Percentiles rank a stretch among this genome's conserved stretches.
phyloP scores from a whole-genome alignment of 1,284 basidiomycete genomes.

The Irpex lacteus region DNA sequence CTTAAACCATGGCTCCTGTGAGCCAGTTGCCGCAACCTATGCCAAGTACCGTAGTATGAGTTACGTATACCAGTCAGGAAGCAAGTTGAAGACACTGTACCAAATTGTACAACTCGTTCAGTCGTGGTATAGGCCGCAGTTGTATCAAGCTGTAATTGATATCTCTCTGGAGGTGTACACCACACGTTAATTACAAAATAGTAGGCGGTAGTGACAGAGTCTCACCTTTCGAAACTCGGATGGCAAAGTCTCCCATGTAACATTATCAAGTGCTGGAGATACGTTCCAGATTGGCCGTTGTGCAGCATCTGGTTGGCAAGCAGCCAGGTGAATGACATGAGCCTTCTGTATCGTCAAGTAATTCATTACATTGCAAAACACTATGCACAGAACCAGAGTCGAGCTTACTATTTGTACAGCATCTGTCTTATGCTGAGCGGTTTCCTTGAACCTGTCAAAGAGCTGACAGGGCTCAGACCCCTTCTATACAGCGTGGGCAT shows the following conservation, averaged over 20 bases:
- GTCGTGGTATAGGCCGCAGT: conserved; percentile 41
- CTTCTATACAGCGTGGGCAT: neutral
- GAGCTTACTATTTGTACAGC: neutral
- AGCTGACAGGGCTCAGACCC: conserved; percentile 36
- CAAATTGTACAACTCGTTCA: conserved; percentile 48
- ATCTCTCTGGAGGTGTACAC: conserved; percentile 43
- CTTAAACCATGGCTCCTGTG: conserved; percentile 54
- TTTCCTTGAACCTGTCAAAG: conserved; percentile 45
- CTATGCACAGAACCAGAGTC: conserved; percentile 15
- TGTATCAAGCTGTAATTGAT: conserved; percentile 57
- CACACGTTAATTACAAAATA: neutral
- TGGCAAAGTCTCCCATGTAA: conserved; percentile 65
- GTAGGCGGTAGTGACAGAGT: neutral
- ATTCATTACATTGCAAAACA: conserved; percentile 12
- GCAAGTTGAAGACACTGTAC: conserved; percentile 28
- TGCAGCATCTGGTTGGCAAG: conserved; percentile 51
- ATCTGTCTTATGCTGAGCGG: conserved; percentile 3
- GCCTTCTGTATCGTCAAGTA: neutral
- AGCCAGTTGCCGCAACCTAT: conserved; percentile 35
- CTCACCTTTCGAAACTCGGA: conserved; percentile 59
- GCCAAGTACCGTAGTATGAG: no score
- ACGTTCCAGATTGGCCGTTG: conserved; percentile 56
- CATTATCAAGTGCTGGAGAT: conserved; percentile 47
- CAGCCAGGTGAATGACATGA: conserved; percentile 64
- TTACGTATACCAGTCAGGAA: no score